Base-by-base conservation (phyloP, 2,329 filamentous ascomycete species). In the Juglanconis sp. region DNA sequence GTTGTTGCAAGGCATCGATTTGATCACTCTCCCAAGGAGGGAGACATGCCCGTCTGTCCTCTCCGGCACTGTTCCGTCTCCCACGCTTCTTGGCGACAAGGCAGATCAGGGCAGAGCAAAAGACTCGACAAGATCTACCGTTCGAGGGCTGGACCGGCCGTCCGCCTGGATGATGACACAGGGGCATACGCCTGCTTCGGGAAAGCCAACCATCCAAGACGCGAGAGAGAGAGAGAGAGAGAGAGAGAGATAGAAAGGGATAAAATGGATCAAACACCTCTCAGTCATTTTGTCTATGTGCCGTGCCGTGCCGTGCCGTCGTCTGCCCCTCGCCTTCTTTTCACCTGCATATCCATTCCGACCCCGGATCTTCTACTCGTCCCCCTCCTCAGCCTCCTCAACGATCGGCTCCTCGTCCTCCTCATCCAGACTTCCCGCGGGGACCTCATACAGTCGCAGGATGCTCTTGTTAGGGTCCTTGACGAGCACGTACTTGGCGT, bases 401-500 rank as follows among this genome's bases (percentile, higher is more conserved):
- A 78, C 79, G 38, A 77, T 74, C 63, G 81, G 82, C 53, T 82
- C 82, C 62, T 90, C 89, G 56, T 96, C 89, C 38, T 94, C 91
- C 69, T 98, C 94, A 69, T 98, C 95, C 73, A 98, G 94, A 64
- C 91, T 95, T 70, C 88, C 87, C 55, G 85, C 78, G 1, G 95
- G 95, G 7, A 99, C 91, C 74, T 93, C 88, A 80, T 99, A 99
- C 71, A 99, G 79, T 65, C 95, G 88, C 66, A 99, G 86, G 65
- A 97, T 91, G 61, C 90, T 86, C 87, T 97, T 98, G 84, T 99
- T 99, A 62, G 95, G 95, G 76, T 99, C 95, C 88, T 89, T 89
- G 71, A 89, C 86, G 24, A 90, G 81, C 51, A 95, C 87, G 69
- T 90, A 95, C 79, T 93, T 93, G 76, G 88, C 89, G 68, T 92